Conservation (phyloP, 148 eudicot genomes). For the Rhododendron mucronatum region DNA sequence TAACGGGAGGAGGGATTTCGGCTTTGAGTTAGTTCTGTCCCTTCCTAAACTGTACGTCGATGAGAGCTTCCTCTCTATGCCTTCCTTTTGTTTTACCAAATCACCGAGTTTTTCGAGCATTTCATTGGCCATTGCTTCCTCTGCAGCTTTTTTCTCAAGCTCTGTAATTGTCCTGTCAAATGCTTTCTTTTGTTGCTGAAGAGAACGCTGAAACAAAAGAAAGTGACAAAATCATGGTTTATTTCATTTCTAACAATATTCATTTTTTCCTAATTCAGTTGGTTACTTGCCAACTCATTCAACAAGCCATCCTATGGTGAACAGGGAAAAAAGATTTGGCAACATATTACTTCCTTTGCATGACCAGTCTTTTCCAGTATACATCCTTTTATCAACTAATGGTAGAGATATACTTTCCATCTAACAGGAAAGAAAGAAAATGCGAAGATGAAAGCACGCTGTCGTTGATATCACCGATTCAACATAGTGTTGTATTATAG, state of each 20-base stretch:
- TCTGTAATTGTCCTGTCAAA: constrained; percentile 63
- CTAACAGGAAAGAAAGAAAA: background rate
- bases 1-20: constrained; percentile 64
- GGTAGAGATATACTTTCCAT: too few relatives aligned
- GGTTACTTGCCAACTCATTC: background rate
- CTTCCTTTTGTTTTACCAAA: constrained; percentile 60
- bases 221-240: background rate
- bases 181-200: constrained; percentile 68
- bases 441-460: background rate
- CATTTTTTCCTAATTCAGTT: background rate
- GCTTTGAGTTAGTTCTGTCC: constrained; percentile 32
- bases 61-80: constrained; percentile 68
- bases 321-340: background rate
- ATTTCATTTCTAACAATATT: background rate
- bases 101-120: constrained; percentile 49
- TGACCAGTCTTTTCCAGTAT: background rate
- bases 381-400: too few relatives aligned
- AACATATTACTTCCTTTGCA: background rate
- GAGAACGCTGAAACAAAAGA: constrained; percentile 53
- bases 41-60: constrained; percentile 84
- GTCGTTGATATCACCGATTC: background rate
- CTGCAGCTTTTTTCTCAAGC: constrained; percentile 56
- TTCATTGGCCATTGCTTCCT: constrained; percentile 45
- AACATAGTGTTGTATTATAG: background rate
- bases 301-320: background rate